Conservation (phyloP, 2,329 filamentous ascomycete species). For the Pseudocercospora fijiensis region DNA sequence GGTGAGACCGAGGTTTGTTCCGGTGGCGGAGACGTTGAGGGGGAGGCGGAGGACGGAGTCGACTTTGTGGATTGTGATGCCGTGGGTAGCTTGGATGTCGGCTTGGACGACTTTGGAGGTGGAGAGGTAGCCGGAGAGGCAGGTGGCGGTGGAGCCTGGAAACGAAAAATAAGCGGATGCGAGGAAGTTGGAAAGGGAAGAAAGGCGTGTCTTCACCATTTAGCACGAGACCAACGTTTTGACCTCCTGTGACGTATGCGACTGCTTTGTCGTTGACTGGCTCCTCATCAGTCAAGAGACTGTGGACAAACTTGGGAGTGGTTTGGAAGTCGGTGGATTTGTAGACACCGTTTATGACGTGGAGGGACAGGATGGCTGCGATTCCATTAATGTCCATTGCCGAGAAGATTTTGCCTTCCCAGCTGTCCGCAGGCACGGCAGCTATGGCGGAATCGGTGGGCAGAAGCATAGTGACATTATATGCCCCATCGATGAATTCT, state of each 20-base stretch:
- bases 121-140: not conserved
- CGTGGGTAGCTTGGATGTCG: slow-evolving; percentile 31
- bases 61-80: slow-evolving; percentile 48
- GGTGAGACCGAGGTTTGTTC: slow-evolving; percentile 36
- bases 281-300: slow-evolving; percentile 50
- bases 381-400: not conserved
- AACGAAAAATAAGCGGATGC: not conserved
- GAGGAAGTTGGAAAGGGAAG: not conserved
- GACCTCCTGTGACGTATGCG: slow-evolving; percentile 60
- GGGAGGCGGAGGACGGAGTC: slow-evolving; percentile 47
- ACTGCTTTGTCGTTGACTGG: slow-evolving; percentile 40
- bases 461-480: slow-evolving; percentile 61
- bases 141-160: not conserved
- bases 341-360: not conserved
- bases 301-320: slow-evolving; percentile 42
- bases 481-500: slow-evolving; percentile 16
- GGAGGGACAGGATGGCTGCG: not conserved
- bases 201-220: slow-evolving; percentile 17
- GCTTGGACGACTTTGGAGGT: slow-evolving; percentile 1
- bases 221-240: slow-evolving; percentile 46
- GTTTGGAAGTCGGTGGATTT: not conserved
- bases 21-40: slow-evolving; percentile 26
- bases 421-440: not conserved
- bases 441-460: slow-evolving; percentile 59
- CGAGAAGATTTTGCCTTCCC: not conserved